phyloP scores from a whole-genome alignment of 225 moss, liverwort and hornwort species.

The Neckera pumila region DNA sequence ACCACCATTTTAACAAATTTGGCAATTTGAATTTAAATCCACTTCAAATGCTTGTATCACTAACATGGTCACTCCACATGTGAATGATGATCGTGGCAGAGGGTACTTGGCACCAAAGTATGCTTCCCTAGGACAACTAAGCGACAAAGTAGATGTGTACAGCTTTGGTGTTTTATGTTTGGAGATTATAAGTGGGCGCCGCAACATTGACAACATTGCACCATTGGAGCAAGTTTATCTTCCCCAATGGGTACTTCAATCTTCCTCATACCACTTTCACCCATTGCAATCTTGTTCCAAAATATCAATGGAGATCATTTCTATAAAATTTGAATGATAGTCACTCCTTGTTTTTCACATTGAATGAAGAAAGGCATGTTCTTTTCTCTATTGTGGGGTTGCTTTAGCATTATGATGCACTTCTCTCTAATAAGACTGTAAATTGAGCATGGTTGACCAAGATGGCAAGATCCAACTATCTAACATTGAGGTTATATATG shows the following conservation, averaged over 20 bases:
- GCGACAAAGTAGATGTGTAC: background rate
- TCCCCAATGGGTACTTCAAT: background rate
- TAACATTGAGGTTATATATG: background rate
- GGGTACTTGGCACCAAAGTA: background rate
- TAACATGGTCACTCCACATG: background rate
- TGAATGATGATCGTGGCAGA: background rate
- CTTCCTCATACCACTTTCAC: background rate
- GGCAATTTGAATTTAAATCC: background rate
- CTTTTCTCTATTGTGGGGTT: background rate
- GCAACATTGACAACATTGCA: background rate
- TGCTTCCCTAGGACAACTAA: background rate
- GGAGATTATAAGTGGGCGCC: background rate
- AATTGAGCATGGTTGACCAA: background rate
- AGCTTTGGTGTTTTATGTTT: background rate
- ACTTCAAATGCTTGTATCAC: background rate
- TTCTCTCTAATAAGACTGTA: background rate
- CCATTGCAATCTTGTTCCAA: rapidly evolving
- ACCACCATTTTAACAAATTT: too few species aligned
- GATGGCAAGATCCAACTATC: background rate
- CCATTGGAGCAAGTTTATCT: background rate
- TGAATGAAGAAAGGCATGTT: background rate
- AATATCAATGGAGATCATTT: background rate
- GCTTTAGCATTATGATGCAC: background rate
- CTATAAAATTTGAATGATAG: rapidly evolving
- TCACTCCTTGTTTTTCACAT: too few species aligned